These are phyloP conservation scores for Aspergillus luchuensis DNA, from an alignment of 2,329 filamentous ascomycete species.

Conservation along the genomic window DNA sequence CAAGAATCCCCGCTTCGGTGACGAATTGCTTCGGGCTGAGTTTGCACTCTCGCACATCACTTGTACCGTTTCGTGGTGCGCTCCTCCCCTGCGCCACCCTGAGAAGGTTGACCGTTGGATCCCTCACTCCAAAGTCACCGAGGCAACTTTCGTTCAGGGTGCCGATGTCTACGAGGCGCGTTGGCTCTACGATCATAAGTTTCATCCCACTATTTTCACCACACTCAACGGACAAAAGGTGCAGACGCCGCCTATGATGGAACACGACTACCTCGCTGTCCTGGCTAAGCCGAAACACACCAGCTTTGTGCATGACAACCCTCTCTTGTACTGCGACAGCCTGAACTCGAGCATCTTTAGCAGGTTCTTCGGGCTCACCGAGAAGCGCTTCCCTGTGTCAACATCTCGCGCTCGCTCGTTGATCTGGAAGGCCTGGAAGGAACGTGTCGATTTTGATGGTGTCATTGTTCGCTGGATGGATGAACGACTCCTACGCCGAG, in stretches of 20 bases:
- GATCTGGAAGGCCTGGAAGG: slow-evolving; percentile 55
- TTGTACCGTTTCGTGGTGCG: slow-evolving; percentile 58
- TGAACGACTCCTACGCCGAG: slow-evolving; percentile 51
- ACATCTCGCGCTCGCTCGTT: slow-evolving; percentile 53
- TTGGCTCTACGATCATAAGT: slow-evolving; percentile 54
- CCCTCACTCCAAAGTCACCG: slow-evolving; percentile 56
- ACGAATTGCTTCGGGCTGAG: slow-evolving; percentile 59
- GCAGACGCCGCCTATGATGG: slow-evolving; percentile 58
- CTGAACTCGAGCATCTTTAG: slow-evolving; percentile 37
- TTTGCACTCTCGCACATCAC: slow-evolving; percentile 57
- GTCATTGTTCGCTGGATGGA: slow-evolving; percentile 55
- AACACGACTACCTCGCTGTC: slow-evolving; percentile 48
- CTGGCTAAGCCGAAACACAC: slow-evolving; percentile 47
- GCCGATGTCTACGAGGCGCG: slow-evolving; percentile 56
- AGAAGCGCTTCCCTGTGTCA: slow-evolving; percentile 44
- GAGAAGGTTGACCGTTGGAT: slow-evolving; percentile 59
- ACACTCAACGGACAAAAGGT: slow-evolving; percentile 54
- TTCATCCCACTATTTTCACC: slow-evolving; percentile 51
- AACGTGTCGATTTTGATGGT: slow-evolving; percentile 50
- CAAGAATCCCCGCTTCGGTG: slow-evolving; percentile 55
- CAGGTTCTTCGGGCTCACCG: slow-evolving; percentile 36
- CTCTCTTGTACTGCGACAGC: slow-evolving; percentile 52
- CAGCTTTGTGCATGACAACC: slow-evolving; percentile 55
- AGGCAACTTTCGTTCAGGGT: slow-evolving; percentile 57
- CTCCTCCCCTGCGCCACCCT: slow-evolving; percentile 52